phyloP scores from a whole-genome alignment of 805 yeast genomes.

The Cyberlindnera americana region DNA sequence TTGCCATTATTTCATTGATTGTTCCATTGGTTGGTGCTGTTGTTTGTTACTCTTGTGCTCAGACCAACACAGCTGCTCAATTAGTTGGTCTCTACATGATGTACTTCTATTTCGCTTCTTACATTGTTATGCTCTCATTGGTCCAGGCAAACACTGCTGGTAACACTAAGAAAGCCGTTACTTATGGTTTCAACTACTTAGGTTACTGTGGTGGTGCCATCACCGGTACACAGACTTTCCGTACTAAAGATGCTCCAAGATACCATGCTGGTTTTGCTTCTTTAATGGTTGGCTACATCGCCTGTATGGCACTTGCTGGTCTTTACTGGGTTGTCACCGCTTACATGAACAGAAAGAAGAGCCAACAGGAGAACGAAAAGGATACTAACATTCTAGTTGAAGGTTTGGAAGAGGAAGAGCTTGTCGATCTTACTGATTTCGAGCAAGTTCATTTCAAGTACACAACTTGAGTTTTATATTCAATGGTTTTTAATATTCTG shows the following conservation, averaged over 20 bases:
- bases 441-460: constrained; percentile 36
- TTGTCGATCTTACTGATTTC: constrained; percentile 38
- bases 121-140: constrained; percentile 31
- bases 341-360: constrained; percentile 33
- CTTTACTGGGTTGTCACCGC: constrained; percentile 32
- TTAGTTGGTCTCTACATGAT: constrained; percentile 29
- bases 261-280: constrained; percentile 44
- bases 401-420: constrained; percentile 32
- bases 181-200: constrained; percentile 34
- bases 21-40: constrained; percentile 29
- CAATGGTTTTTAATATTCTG: not conserved
- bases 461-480: constrained; percentile 22
- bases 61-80: constrained; percentile 28
- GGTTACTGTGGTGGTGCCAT: constrained; percentile 42
- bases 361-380: constrained; percentile 3
- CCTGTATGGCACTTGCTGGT: constrained; percentile 36
- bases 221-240: constrained; percentile 48
- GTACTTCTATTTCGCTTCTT: constrained; percentile 33
- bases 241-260: constrained; percentile 37
- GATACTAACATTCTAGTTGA: constrained; percentile 14
- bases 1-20: constrained; percentile 27
- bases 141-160: constrained; percentile 44
- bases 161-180: constrained; percentile 39
- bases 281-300: constrained; percentile 39
- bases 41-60: constrained; percentile 20